A percentile compares a stretch with the other conserved stretches of the same genome.
Conservation (phyloP, 768 basidiomycete species). For the Lactifluus subvellereus region DNA sequence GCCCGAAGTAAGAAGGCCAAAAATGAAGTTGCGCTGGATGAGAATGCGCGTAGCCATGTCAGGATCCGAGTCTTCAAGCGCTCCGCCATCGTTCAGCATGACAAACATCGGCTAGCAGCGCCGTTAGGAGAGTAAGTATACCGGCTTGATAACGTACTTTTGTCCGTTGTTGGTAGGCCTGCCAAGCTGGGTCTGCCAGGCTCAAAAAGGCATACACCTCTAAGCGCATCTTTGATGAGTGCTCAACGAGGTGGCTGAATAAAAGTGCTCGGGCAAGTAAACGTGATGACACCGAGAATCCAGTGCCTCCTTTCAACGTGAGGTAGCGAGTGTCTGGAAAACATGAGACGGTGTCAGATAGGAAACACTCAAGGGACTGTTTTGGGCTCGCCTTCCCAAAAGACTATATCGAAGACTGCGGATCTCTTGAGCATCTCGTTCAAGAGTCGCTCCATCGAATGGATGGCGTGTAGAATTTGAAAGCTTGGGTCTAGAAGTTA, state of each 20-base stretch:
- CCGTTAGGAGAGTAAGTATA: conserved; percentile 17
- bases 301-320: conserved; percentile 37
- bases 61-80: conserved; percentile 19
- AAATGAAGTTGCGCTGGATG: conserved; percentile 46
- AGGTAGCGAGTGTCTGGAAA: conserved; percentile 41
- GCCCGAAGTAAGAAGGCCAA: conserved; percentile 42
- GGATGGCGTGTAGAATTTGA: conserved; percentile 58
- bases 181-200: conserved; percentile 46
- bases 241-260: conserved; percentile 39
- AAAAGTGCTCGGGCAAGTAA: conserved; percentile 48
- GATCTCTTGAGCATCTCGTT: conserved; percentile 43
- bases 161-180: conserved; percentile 40
- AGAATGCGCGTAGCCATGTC: conserved; percentile 34
- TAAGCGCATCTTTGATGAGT: conserved; percentile 32
- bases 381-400: conserved; percentile 46
- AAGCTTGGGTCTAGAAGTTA: conserved; percentile 43
- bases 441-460: conserved; percentile 48
- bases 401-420: conserved; percentile 57
- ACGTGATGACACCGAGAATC: conserved; percentile 41
- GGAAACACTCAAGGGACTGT: neutral
- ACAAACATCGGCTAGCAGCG: conserved; percentile 57
- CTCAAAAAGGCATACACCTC: conserved; percentile 43
- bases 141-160: conserved; percentile 22
- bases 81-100: conserved; percentile 50
- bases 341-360: neutral